These are phyloP conservation scores for Misopates orontium DNA, from an alignment of 257 asterid species.

Conservation along the genomic window DNA sequence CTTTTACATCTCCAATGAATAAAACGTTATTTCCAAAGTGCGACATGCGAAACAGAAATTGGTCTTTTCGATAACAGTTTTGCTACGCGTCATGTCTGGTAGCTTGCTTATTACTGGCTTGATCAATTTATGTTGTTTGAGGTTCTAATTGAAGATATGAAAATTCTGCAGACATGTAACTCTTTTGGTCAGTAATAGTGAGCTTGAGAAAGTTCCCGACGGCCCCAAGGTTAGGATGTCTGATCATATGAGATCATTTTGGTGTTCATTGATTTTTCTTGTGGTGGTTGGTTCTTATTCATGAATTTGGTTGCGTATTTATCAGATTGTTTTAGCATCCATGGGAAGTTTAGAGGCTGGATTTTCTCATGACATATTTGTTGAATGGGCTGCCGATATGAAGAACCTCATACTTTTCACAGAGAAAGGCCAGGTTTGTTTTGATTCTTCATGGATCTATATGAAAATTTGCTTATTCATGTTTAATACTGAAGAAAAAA, in stretches of 20 bases:
- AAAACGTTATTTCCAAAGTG: constrained; percentile 6
- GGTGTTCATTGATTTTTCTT: constrained; percentile 27
- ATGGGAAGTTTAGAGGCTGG: constrained; percentile 98
- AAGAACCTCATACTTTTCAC: constrained; percentile 94
- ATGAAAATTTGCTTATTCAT: constrained; percentile 8
- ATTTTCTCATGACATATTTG: constrained; percentile 92
- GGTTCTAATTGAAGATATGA: constrained; percentile 32
- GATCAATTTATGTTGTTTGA: constrained; percentile 11
- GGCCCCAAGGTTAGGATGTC: constrained; percentile 78
- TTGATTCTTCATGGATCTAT: constrained; percentile 26
- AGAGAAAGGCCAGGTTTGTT: constrained; percentile 95
- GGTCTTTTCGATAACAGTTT: constrained; percentile 8
- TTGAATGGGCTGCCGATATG: constrained; percentile 97
- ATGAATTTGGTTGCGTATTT: constrained; percentile 21
- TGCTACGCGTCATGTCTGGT: constrained; percentile 6
- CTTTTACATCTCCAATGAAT: constrained; percentile 5
- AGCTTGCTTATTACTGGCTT: constrained; percentile 16
- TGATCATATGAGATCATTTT: constrained; percentile 22
- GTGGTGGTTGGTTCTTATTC: no score
- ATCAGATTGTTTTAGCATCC: constrained; percentile 90
- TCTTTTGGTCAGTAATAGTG: constrained; percentile 69
- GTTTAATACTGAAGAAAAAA: constrained; percentile 10
- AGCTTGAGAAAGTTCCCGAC: constrained; percentile 75
- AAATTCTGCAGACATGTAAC: constrained; percentile 68
- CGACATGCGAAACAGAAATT: constrained; percentile 4